Base-by-base conservation (phyloP, 202 grass and related monocot species). In the Sporobolus alterniflorus region DNA sequence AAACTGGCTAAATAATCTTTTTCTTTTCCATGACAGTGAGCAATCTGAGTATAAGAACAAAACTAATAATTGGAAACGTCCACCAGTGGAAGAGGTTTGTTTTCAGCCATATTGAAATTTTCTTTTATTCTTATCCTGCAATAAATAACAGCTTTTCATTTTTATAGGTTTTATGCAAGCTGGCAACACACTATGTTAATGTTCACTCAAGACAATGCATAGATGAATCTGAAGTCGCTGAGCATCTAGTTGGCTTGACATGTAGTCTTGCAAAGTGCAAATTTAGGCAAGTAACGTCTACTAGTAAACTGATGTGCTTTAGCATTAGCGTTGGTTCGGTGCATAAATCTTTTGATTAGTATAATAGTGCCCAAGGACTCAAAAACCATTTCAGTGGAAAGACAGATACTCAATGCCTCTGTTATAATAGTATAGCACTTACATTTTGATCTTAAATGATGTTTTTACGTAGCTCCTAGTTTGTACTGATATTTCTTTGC, bases 191-290 rank as follows among this genome's bases (percentile, higher is more conserved):
- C 80, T 99, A 91, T 57, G 69, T 17, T 75, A 86, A 88, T 66
- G 91, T 99, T 39, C 91, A 92, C 63, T 99, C 96, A 80, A 94
- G 84, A 70, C 87, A 94, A 66, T 99, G 96, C 83, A 63, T 70
- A 85, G 85, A 98, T 78, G 96, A 92, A 90, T 82, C 77, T 85
- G 91, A 98, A 84, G 48, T 98, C 28, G 93, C 85, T 24, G 93
- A 99, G 30, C 89, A 94, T 83, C 44, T 99, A 90, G 87, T 96
- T 73, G 85, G 96, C 65, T 92, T 99, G 83, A 96, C 93, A 43
- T 81, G 42, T 69, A 96, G 85, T 78, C 96, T 99, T 85, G 93
- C 91, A 34, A 92, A 51, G 56, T 94, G 87, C 85, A 88, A 94
- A 68, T 99, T 94, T 81, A 92, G 93, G 93, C 71, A 83, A 67